Conservation (phyloP, 148 eudicot species). For the Vaccinium corymbosum region DNA sequence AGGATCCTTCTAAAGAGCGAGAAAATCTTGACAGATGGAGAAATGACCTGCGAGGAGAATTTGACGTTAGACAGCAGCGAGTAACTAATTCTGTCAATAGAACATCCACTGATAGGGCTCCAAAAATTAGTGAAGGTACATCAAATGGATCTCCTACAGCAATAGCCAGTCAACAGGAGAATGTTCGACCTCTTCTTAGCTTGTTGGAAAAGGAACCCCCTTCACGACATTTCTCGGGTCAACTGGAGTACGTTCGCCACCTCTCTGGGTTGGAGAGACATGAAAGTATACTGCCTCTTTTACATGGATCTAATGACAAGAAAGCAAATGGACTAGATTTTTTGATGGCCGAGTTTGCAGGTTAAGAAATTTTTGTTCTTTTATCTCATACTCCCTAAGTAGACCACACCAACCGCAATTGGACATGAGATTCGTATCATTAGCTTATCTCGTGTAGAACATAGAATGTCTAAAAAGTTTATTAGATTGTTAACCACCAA, state of each 20-base stretch:
- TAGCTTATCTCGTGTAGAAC: neutral
- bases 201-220: constrained; percentile 94
- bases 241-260: constrained; percentile 77
- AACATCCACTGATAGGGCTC: constrained; percentile 55
- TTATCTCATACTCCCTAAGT: neutral
- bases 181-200: constrained; percentile 85
- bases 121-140: constrained; percentile 47
- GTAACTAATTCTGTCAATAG: constrained; percentile 36
- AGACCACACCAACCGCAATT: neutral
- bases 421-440: neutral
- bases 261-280: constrained; percentile 75
- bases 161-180: constrained; percentile 61
- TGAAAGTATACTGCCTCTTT: constrained; percentile 77
- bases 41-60: constrained; percentile 48
- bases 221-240: constrained; percentile 86
- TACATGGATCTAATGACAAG: constrained; percentile 74
- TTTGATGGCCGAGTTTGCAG: constrained; percentile 92
- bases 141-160: constrained; percentile 48
- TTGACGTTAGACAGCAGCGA: constrained; percentile 57
- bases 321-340: constrained; percentile 81
- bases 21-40: constrained; percentile 36
- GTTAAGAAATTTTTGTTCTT: constrained; percentile 27
- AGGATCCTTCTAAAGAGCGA: constrained; percentile 36
- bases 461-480: neutral
- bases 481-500: no score